A percentile compares a stretch with the other conserved stretches of the same genome.
Conservation (phyloP, 169 alveolate genomes). For the Eimeria falciformis region DNA sequence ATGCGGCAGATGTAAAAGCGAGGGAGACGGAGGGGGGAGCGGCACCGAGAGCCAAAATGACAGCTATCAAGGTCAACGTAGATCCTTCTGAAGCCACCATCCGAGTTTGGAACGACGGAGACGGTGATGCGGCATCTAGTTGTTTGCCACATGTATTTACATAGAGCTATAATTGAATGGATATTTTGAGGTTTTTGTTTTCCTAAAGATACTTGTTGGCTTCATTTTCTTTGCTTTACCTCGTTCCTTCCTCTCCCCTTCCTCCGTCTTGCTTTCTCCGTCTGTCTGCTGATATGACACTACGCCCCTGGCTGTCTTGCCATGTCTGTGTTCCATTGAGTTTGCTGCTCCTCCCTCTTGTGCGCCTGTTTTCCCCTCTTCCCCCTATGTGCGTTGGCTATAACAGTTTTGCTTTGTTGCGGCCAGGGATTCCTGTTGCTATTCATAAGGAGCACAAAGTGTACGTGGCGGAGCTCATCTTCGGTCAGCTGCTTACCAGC, state of each 20-base stretch:
- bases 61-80: constrained; percentile 88
- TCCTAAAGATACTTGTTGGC: not conserved
- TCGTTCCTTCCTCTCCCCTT: not conserved
- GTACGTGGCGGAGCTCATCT: constrained; percentile 98
- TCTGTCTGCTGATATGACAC: not conserved
- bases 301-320: not conserved
- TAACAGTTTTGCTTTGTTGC: not conserved
- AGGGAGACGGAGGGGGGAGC: constrained; percentile 85
- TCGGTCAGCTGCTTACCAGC: constrained; percentile 98
- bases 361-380: not conserved
- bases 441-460: constrained; percentile 97
- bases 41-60: constrained; percentile 85
- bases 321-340: constrained; percentile 29
- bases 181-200: no score
- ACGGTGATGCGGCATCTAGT: constrained; percentile 75
- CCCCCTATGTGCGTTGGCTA: not conserved
- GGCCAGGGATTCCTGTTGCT: constrained; percentile 89
- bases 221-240: not conserved
- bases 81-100: constrained; percentile 85
- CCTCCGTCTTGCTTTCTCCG: not conserved
- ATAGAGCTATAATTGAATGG: not conserved
- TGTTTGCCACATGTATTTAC: constrained; percentile 41
- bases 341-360: constrained; percentile 6
- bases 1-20: constrained; percentile 99
- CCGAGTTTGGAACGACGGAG: constrained; percentile 89